Evolutionary conservation across 1,284 basidiomycete genomes (phyloP).

Genomic region (Termitomyces sp.): DNA sequence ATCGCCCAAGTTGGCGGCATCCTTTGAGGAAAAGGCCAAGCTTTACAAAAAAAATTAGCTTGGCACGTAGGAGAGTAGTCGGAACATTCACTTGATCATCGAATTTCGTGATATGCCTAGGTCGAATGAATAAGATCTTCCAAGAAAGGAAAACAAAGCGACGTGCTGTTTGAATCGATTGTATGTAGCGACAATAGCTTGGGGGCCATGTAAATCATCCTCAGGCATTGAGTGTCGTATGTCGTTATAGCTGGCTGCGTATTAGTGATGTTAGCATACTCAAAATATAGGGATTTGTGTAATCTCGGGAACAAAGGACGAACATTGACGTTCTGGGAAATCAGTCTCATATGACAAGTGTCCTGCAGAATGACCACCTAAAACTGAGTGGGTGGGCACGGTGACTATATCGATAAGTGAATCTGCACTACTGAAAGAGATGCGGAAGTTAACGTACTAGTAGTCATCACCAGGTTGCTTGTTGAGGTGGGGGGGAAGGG

Average conservation of each 20-base stretch:
- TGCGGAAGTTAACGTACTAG: not conserved
- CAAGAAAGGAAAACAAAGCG: not conserved
- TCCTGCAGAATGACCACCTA: not conserved
- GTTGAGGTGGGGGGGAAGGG: too few relatives aligned
- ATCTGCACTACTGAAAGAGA: not conserved
- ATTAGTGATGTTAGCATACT: not conserved
- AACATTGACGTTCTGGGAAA: not conserved
- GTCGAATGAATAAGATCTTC: not conserved
- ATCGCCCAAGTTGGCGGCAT: constrained; percentile 16
- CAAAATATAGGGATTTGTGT: not conserved
- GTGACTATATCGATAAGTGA: not conserved
- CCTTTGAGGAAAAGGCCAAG: constrained; percentile 11
- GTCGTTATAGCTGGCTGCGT: not conserved
- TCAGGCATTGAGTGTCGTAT: not conserved
- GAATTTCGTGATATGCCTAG: not conserved
- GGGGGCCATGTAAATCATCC: not conserved
- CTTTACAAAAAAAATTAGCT: not conserved
- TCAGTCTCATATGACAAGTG: not conserved
- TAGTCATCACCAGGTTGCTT: not conserved
- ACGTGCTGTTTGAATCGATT: not conserved
- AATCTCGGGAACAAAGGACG: not conserved
- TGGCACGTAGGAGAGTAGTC: not conserved
- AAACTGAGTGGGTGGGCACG: not conserved
- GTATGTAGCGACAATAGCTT: not conserved
- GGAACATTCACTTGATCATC: not conserved